Evolutionary conservation across 2,329 filamentous ascomycete genomes (phyloP).

Genomic region (Cyphellophora europaea): DNA sequence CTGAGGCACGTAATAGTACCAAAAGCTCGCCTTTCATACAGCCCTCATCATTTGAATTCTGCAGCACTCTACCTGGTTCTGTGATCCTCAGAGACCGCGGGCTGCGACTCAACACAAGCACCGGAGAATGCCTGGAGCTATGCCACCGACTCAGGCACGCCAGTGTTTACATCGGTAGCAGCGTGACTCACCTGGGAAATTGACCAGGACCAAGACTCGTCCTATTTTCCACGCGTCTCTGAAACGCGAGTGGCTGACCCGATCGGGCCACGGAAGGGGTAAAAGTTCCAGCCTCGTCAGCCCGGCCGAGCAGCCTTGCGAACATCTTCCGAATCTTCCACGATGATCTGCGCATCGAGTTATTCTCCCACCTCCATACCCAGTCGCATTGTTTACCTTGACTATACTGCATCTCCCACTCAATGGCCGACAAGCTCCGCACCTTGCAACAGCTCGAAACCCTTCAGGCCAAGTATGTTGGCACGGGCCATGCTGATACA

Average conservation of each 20-base stretch:
- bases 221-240: too few species aligned
- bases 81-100: too few species aligned
- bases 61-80: too few species aligned
- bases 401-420: neutral
- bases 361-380: neutral
- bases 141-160: too few species aligned
- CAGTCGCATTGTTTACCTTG: neutral
- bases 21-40: too few species aligned
- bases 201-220: too few species aligned
- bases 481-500: conserved; percentile 92
- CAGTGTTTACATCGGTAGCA: too few species aligned
- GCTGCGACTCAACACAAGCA: too few species aligned
- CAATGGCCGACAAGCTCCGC: conserved; percentile 88
- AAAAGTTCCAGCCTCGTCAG: neutral
- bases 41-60: too few species aligned
- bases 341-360: neutral
- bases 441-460: conserved; percentile 96
- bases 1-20: too few species aligned
- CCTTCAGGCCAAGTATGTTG: conserved; percentile 90
- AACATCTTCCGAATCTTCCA: neutral
- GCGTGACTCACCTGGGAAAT: too few species aligned
- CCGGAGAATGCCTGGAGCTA: too few species aligned
- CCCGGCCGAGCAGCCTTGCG: neutral
- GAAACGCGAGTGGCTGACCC: neutral
- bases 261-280: neutral